Conservation (phyloP, 2,329 filamentous ascomycete genomes). For the Ceratocystis harringtonii region DNA sequence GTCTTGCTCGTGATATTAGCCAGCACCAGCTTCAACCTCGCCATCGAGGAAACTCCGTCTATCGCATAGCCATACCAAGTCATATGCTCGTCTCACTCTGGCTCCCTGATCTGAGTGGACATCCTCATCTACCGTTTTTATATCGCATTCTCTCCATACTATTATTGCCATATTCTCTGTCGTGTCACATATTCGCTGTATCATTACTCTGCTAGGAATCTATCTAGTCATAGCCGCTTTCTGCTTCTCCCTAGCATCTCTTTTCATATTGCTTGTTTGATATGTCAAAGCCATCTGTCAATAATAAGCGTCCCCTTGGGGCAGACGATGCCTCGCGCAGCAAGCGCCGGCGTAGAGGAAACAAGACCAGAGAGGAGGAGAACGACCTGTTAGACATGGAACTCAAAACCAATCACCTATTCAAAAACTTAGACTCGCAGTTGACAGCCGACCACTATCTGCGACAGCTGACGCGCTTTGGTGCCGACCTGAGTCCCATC, state of each 20-base stretch:
- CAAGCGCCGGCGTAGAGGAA: slow-evolving; percentile 35
- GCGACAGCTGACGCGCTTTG: slow-evolving; percentile 62
- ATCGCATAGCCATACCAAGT: neutral
- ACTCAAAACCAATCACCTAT: slow-evolving; percentile 62
- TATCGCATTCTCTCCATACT: neutral
- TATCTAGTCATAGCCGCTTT: neutral
- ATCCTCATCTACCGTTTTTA: too few species aligned
- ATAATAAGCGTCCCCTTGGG: slow-evolving; percentile 40
- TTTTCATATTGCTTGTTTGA: neutral
- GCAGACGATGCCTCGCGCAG: slow-evolving; percentile 9
- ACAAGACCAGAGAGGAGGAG: slow-evolving; percentile 41
- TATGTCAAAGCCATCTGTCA: slow-evolving; percentile 30
- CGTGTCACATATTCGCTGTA: neutral
- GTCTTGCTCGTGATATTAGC: neutral
- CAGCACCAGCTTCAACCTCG: neutral
- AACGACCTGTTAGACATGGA: slow-evolving; percentile 49
- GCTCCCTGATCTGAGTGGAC: too few species aligned
- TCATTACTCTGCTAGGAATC: neutral
- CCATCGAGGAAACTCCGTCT: neutral
- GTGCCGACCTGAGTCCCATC: slow-evolving; percentile 63
- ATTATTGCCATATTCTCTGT: neutral
- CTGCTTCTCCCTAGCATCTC: neutral
- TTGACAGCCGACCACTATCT: slow-evolving; percentile 76
- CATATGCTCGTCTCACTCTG: neutral
- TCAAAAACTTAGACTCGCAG: slow-evolving; percentile 68